These are phyloP conservation scores for Hyphopichia khmerensis DNA, from an alignment of 1,139 yeast genomes.

Conservation along the genomic window DNA sequence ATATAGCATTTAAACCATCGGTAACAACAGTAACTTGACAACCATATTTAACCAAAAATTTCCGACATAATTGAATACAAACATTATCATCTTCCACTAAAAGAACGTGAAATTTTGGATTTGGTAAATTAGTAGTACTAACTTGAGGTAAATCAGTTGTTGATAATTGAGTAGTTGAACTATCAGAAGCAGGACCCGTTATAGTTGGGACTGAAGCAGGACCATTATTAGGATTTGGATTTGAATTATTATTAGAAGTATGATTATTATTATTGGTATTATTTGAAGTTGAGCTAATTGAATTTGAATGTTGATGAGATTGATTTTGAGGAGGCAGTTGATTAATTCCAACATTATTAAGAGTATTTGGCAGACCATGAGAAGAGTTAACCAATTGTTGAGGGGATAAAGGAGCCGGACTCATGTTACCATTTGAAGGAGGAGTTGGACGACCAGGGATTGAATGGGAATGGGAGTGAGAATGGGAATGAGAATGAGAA, in stretches of 20 bases:
- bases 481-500: slow-evolving; percentile 7
- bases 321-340: slow-evolving; percentile 5
- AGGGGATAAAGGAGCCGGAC: slow-evolving; percentile 5
- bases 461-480: slow-evolving; percentile 1
- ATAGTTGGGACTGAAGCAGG: neutral
- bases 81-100: slow-evolving; percentile 87
- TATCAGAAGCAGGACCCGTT: slow-evolving; percentile 4
- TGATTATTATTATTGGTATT: slow-evolving; percentile 1
- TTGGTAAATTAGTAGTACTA: slow-evolving; percentile 32
- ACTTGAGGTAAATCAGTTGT: slow-evolving; percentile 10
- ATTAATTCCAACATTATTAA: too few relatives aligned
- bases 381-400: neutral
- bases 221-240: neutral
- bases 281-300: slow-evolving; percentile 3
- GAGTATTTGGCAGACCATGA: slow-evolving; percentile 3
- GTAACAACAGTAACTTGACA: slow-evolving; percentile 91
- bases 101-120: slow-evolving; percentile 64
- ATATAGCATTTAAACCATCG: slow-evolving; percentile 87
- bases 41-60: slow-evolving; percentile 81
- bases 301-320: neutral
- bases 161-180: slow-evolving; percentile 4
- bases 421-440: slow-evolving; percentile 8
- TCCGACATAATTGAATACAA: slow-evolving; percentile 74
- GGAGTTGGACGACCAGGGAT: slow-evolving; percentile 8
- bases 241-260: neutral